A percentile compares a stretch with the other conserved stretches of the same genome.
These are phyloP conservation scores for Daldinia concentrica DNA, from an alignment of 495 filamentous ascomycete species.

Conservation along the genomic window DNA sequence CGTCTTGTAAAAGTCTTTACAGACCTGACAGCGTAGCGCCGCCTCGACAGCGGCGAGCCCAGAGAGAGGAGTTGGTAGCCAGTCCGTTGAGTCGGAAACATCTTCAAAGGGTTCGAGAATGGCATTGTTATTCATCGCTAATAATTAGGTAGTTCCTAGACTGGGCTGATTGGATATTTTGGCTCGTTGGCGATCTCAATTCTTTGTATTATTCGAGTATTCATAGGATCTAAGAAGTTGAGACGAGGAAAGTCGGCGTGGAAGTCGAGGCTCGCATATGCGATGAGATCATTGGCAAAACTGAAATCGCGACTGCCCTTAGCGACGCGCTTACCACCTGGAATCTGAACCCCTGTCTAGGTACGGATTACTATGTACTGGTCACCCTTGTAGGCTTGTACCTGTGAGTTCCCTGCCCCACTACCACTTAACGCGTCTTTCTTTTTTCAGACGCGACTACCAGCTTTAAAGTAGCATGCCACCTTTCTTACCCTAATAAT, in stretches of 20 bases:
- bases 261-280: constrained; percentile 1
- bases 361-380: no score
- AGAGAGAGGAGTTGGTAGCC: constrained; percentile 81
- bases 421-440: constrained; percentile 48
- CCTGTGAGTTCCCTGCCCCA: constrained; percentile 29
- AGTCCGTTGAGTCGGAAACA: constrained; percentile 91
- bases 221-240: neutral
- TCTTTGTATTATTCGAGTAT: neutral
- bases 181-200: neutral
- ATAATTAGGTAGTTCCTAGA: neutral
- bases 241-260: neutral
- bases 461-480: neutral
- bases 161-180: neutral
- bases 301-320: constrained; percentile 20
- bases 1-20: constrained; percentile 94
- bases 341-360: constrained; percentile 22
- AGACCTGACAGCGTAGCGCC: constrained; percentile 91
- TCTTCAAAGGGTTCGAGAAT: constrained; percentile 55
- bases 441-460: constrained; percentile 30
- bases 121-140: constrained; percentile 28
- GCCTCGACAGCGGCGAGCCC: constrained; percentile 80
- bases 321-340: constrained; percentile 24
- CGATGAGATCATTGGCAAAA: constrained; percentile 32
- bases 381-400: neutral
- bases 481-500: neutral